These are phyloP conservation scores for Peltaster fructicola DNA, from an alignment of 2,329 filamentous ascomycete species.

Conservation along the genomic window DNA sequence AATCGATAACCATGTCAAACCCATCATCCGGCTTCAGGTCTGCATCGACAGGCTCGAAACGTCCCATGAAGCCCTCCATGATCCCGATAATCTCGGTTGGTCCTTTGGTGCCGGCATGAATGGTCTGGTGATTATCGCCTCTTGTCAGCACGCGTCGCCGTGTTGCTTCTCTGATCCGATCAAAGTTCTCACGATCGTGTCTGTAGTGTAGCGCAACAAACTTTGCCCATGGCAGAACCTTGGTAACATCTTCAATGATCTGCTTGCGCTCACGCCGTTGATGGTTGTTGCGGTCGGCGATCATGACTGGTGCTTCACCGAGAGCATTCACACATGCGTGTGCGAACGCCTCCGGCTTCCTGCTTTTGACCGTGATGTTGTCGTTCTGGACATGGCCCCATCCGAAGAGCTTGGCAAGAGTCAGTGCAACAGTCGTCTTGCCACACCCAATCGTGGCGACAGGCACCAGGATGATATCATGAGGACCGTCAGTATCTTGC, in stretches of 20 bases:
- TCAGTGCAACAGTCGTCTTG: constrained; percentile 82
- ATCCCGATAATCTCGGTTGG: constrained; percentile 62
- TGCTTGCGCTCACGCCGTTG: constrained; percentile 75
- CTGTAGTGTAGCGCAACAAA: constrained; percentile 81
- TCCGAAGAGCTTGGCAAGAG: constrained; percentile 62
- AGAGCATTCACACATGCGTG: constrained; percentile 50
- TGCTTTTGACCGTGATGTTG: constrained; percentile 64
- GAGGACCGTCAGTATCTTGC: constrained; percentile 39
- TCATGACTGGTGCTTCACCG: constrained; percentile 49
- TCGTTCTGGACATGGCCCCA: constrained; percentile 97
- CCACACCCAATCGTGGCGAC: constrained; percentile 90
- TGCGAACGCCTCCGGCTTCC: constrained; percentile 62
- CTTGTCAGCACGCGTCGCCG: constrained; percentile 62
- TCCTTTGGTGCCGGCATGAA: constrained; percentile 63
- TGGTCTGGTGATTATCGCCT: constrained; percentile 95
- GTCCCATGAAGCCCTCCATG: constrained; percentile 82
- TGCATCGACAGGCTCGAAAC: constrained; percentile 63
- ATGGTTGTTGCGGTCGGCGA: constrained; percentile 91
- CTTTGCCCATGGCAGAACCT: constrained; percentile 42
- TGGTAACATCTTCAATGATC: constrained; percentile 59
- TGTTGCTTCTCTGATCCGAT: constrained; percentile 59
- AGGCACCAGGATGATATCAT: constrained; percentile 73
- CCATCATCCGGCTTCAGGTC: constrained; percentile 53
- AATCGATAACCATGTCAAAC: constrained; percentile 72
- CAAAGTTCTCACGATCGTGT: constrained; percentile 50